phyloP scores from a whole-genome alignment of 371 early-diverging fungal species.

The Mortierella sp. region DNA sequence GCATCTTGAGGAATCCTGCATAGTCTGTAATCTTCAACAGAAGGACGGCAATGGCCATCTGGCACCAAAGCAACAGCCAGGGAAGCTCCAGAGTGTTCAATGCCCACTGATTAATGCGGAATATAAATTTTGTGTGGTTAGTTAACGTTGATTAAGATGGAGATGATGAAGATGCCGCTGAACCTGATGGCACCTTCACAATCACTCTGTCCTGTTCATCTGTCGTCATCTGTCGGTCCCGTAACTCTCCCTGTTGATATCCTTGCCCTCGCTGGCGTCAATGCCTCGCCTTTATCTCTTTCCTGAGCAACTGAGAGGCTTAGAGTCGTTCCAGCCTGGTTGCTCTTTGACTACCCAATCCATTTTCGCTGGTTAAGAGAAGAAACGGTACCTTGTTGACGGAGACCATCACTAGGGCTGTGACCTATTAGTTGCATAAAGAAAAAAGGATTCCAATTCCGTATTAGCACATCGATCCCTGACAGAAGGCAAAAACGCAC shows the following conservation, averaged over 20 bases:
- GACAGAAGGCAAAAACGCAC: background rate
- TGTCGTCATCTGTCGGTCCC: background rate
- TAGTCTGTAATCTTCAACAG: constrained; percentile 44
- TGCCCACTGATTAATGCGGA: constrained; percentile 42
- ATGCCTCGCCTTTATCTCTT: background rate
- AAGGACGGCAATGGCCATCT: constrained; percentile 63
- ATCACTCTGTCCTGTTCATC: background rate
- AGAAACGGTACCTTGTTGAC: constrained; percentile 61
- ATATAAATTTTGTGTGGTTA: background rate
- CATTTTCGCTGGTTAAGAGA: background rate
- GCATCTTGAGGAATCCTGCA: constrained; percentile 55
- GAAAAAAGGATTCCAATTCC: background rate
- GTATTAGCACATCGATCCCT: background rate
- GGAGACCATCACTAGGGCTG: constrained; percentile 63
- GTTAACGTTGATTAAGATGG: background rate
- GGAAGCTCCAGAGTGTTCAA: constrained; percentile 57
- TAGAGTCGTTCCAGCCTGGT: background rate
- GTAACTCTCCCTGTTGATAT: background rate
- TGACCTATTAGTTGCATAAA: constrained; percentile 17
- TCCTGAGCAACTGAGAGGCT: background rate
- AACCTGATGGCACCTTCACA: background rate
- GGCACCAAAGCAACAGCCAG: constrained; percentile 63
- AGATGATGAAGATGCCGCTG: background rate
- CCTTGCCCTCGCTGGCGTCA: background rate
- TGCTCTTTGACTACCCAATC: background rate